Percentiles rank a stretch among this genome's conserved stretches.
Evolutionary conservation across 2,329 filamentous ascomycete genomes (phyloP).

Genomic region (Biscogniauxia marginata): DNA sequence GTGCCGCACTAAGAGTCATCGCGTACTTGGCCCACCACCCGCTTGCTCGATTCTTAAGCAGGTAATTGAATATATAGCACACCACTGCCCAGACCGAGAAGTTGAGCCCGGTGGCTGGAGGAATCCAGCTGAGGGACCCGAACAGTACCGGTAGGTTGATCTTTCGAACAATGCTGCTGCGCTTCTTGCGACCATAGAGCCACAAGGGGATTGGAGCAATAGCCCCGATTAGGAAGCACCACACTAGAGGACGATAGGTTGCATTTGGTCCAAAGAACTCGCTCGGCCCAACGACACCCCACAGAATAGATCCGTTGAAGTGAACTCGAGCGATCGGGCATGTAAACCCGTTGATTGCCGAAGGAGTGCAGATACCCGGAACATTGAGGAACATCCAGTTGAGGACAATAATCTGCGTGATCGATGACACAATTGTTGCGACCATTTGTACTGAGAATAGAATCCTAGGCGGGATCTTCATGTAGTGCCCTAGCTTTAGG

Average conservation of each 20-base stretch:
- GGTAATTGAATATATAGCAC: constrained; percentile 80
- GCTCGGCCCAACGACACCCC: constrained; percentile 80
- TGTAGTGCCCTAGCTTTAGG: constrained; percentile 83
- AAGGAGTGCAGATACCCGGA: constrained; percentile 70
- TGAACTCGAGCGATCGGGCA: constrained; percentile 85
- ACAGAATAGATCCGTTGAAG: constrained; percentile 87
- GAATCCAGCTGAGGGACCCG: constrained; percentile 81
- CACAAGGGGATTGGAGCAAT: constrained; percentile 73
- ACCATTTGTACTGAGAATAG: constrained; percentile 77
- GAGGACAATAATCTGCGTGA: constrained; percentile 80
- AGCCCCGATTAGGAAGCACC: constrained; percentile 78
- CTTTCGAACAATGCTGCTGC: constrained; percentile 65
- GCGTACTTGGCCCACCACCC: constrained; percentile 92
- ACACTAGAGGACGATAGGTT: constrained; percentile 73
- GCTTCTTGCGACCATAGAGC: constrained; percentile 62
- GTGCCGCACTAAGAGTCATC: constrained; percentile 80
- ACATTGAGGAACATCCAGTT: constrained; percentile 90
- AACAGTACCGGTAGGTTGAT: constrained; percentile 83
- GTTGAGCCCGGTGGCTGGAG: constrained; percentile 81
- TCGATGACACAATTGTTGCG: constrained; percentile 71
- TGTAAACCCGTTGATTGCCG: constrained; percentile 83
- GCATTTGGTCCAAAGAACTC: constrained; percentile 79
- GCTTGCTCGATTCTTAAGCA: constrained; percentile 65
- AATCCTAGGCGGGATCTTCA: constrained; percentile 81
- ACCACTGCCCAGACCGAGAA: constrained; percentile 85